These are phyloP conservation scores for Encephalitozoon cuniculi DNA, from an alignment of 371 early-diverging fungal genomes.

Conservation along the genomic window DNA sequence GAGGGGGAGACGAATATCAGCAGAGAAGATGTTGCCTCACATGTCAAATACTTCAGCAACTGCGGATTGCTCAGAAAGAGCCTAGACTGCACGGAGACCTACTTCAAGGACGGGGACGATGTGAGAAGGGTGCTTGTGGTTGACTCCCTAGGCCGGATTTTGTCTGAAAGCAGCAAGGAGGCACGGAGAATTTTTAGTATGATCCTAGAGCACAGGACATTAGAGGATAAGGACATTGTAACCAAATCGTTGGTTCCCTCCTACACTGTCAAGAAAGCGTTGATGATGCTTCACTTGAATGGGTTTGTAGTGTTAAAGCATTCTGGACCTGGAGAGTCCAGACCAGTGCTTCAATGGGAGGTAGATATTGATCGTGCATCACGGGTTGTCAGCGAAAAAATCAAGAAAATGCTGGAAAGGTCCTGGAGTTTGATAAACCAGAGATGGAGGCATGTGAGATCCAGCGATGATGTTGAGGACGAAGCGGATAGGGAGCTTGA, in stretches of 20 bases:
- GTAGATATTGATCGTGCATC: background rate
- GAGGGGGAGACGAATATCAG: conserved; percentile 20
- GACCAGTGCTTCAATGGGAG: background rate
- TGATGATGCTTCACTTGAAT: conserved; percentile 16
- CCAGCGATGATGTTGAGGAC: background rate
- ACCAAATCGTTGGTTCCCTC: conserved; percentile 22
- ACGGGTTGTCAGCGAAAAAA: background rate
- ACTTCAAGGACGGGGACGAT: background rate
- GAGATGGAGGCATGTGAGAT: background rate
- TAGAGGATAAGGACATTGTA: conserved; percentile 38
- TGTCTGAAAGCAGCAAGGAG: background rate
- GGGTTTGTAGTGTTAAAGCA: conserved; percentile 23
- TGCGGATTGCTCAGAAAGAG: conserved; percentile 16
- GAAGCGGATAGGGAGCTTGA: background rate
- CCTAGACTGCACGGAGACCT: background rate
- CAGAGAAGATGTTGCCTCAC: conserved; percentile 29
- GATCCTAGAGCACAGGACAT: background rate
- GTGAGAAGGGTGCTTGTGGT: background rate
- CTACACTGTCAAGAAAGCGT: background rate
- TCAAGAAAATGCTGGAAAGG: background rate
- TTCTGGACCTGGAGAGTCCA: background rate
- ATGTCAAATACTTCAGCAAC: conserved; percentile 36
- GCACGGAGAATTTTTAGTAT: conserved; percentile 30
- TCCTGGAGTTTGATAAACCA: background rate
- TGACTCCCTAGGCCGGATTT: background rate